A percentile compares a stretch with the other conserved stretches of the same genome.
These are phyloP conservation scores for Lactarius hengduanensis DNA, from an alignment of 768 basidiomycete genomes.

Conservation along the genomic window DNA sequence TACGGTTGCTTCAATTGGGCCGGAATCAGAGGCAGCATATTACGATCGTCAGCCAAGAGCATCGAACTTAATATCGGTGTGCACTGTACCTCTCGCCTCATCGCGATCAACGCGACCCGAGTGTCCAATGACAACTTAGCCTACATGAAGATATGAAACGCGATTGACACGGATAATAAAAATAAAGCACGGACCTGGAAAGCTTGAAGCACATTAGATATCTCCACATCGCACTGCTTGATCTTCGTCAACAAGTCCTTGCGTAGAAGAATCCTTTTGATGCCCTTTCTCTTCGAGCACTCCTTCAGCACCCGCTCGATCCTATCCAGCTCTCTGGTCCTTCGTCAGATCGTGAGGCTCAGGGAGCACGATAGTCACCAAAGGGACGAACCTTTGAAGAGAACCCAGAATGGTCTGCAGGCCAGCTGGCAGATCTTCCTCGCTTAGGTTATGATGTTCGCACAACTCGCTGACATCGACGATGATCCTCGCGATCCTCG, in stretches of 20 bases:
- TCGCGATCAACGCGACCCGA: not conserved
- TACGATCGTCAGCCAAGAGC: not conserved
- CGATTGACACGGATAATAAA: not conserved
- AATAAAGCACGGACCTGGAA: not conserved
- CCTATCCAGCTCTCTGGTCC: slow-evolving; percentile 1
- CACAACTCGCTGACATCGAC: not conserved
- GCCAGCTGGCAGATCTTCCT: not conserved
- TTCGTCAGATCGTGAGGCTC: not conserved
- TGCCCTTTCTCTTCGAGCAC: not conserved
- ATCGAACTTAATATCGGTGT: not conserved
- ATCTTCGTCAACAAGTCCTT: not conserved
- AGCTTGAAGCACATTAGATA: not conserved
- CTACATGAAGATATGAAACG: not conserved
- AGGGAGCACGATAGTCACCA: not conserved
- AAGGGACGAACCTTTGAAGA: not conserved
- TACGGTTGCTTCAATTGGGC: too few species aligned
- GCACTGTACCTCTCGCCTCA: not conserved
- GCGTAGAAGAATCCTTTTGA: not conserved
- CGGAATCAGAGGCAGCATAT: too few species aligned
- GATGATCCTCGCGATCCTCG: too few species aligned
- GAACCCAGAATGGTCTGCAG: not conserved
- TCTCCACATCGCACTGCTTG: not conserved
- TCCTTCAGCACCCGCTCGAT: not conserved
- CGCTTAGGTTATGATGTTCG: not conserved
- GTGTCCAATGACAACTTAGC: not conserved